Evolutionary conservation across 2,329 filamentous ascomycete species (phyloP).

Genomic region (Chaetomium olivaceum): DNA sequence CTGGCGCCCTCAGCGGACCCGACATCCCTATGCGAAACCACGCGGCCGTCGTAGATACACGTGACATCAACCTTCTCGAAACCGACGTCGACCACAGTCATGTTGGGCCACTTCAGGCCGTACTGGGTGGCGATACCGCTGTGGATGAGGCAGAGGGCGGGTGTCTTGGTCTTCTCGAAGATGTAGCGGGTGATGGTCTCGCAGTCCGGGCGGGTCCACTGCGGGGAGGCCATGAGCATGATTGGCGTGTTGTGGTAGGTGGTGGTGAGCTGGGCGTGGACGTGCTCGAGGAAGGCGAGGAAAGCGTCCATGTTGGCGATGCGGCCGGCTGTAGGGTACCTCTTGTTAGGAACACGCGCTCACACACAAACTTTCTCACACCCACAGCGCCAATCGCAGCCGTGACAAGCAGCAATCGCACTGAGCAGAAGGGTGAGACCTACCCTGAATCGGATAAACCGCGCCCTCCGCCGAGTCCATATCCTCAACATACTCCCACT

Average conservation of each 20-base stretch:
- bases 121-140: slow-evolving; percentile 86
- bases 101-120: slow-evolving; percentile 70
- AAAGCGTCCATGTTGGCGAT: slow-evolving; percentile 92
- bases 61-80: slow-evolving; percentile 91
- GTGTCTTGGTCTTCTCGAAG: slow-evolving; percentile 96
- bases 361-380: no score
- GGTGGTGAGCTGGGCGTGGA: slow-evolving; percentile 84
- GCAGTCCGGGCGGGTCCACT: slow-evolving; percentile 85
- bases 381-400: not conserved
- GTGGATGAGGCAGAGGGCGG: slow-evolving; percentile 87
- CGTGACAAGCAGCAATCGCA: no score
- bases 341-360: not conserved
- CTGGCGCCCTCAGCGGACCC: slow-evolving; percentile 60
- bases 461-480: slow-evolving; percentile 84
- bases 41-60: slow-evolving; percentile 78
- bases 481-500: slow-evolving; percentile 80
- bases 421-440: slow-evolving; percentile 24
- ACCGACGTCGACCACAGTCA: slow-evolving; percentile 89
- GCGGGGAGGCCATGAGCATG: slow-evolving; percentile 83
- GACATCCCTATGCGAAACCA: slow-evolving; percentile 67
- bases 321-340: slow-evolving; percentile 61
- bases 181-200: slow-evolving; percentile 90
- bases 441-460: slow-evolving; percentile 76
- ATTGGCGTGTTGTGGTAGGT: slow-evolving; percentile 96
- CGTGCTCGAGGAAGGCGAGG: slow-evolving; percentile 87